Conservation (phyloP, 2,329 filamentous ascomycete genomes). For the Teratosphaeria epicoccoides region DNA sequence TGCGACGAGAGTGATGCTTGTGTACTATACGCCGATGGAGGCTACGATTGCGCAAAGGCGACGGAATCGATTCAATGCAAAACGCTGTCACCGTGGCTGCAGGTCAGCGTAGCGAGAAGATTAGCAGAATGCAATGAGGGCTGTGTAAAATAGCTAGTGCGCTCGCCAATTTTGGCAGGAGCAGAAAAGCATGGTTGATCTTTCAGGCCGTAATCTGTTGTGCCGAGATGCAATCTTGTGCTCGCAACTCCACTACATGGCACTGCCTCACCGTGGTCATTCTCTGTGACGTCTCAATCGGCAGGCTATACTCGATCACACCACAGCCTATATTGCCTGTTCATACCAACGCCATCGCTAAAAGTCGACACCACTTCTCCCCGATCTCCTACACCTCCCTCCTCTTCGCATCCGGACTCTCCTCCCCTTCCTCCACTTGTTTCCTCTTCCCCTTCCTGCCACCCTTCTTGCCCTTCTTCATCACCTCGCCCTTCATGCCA, state of each 20-base stretch:
- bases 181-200: neutral
- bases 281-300: too few relatives aligned
- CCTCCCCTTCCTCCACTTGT: neutral
- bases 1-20: too few relatives aligned
- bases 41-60: neutral
- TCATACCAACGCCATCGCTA: conserved; percentile 12
- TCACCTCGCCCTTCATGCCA: conserved; percentile 23
- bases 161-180: neutral
- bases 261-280: too few relatives aligned
- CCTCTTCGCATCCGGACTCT: neutral
- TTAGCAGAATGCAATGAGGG: too few relatives aligned
- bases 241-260: too few relatives aligned
- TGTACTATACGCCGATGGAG: neutral
- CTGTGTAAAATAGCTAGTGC: neutral
- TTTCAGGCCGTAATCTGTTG: neutral
- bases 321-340: too few relatives aligned
- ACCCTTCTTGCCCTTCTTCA: conserved; percentile 11
- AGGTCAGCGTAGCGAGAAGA: neutral
- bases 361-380: neutral
- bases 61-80: neutral
- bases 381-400: neutral
- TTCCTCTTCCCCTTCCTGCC: conserved; percentile 8
- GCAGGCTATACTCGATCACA: too few relatives aligned
- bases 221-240: too few relatives aligned
- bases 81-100: neutral